Evolutionary conservation across 1,284 basidiomycete genomes (phyloP), one percentile per base, ranked within the genome.

Genomic region (Microbotryum violaceum): DNA sequence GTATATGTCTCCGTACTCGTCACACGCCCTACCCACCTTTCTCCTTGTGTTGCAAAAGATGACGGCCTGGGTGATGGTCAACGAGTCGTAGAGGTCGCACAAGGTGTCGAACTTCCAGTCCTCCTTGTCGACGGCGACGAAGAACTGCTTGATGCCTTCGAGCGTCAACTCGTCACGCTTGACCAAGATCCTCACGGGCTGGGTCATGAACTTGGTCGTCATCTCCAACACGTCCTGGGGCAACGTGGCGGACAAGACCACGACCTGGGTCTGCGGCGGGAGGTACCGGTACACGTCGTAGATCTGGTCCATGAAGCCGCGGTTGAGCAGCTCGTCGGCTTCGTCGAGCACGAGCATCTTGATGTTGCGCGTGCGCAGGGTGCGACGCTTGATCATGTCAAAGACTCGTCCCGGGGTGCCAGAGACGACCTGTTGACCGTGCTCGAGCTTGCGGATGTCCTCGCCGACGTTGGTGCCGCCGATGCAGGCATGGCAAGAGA

Each of bases 181-280:
- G 77, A 98, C 96, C 66, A 98, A 86, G 74, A 99, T 97, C 58
- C 94, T 88, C 71, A 98, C 90, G 25, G 91, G 92, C 75, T 99
- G 94, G 54, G 91, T 97, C 96, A 98, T 99, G 81, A 98, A 99
- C 79, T 98, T 98, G 57, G 91, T 97, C 25, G 96, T 98, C 90
- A 99, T 97, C 80, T 99, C 96, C 73, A 98, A 79, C 27, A 99
- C 94, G 74, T 99, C 96, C 74, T 96, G 91, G 1, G 94, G 94
- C 53, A 98, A 80, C 7, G 94, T 98, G 25, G 94, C 93, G 69
- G 90, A 94, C 65, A 98, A 83, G 42, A 97, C 83, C 42, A 97
- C 93, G 53, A 99, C 96, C 58, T 67, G 65, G 2, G 96, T 98
- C 50, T 92, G 92, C 7, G 94, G 94, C 23, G 96, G 96, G 29